phyloP scores from a whole-genome alignment of 1,139 yeast species.

The Blastobotrys capitulatus region DNA sequence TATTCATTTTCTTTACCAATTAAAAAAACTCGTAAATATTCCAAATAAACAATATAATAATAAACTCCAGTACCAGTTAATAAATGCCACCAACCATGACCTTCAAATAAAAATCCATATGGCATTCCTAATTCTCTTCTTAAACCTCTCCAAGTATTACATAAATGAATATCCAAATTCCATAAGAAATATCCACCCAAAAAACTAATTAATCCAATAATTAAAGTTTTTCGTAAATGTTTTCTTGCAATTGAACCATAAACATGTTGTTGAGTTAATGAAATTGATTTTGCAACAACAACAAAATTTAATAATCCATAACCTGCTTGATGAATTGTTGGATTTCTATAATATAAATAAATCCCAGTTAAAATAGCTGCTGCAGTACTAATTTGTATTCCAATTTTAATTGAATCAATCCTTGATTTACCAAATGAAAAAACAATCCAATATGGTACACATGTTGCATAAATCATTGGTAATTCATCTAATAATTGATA shows the following conservation, averaged over 20 bases:
- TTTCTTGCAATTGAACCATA: conserved; percentile 42
- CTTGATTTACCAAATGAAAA: conserved; percentile 56
- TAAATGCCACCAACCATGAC: conserved; percentile 99
- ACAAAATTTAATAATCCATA: conserved; percentile 60
- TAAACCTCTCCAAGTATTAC: conserved; percentile 54
- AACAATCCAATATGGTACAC: conserved; percentile 89
- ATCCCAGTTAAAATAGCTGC: conserved; percentile 55
- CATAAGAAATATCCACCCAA: conserved; percentile 71
- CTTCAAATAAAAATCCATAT: conserved; percentile 78
- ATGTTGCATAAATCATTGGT: conserved; percentile 97
- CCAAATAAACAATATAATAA: conserved; percentile 53
- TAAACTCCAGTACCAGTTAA: conserved; percentile 82
- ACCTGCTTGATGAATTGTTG: conserved; percentile 81
- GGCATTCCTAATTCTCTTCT: conserved; percentile 81
- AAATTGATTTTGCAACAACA: conserved; percentile 53
- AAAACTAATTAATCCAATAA: conserved; percentile 59
- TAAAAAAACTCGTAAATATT: conserved; percentile 61
- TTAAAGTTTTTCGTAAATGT: conserved; percentile 50
- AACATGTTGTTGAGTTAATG: conserved; percentile 49
- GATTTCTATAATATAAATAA: conserved; percentile 68
- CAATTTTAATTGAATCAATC: conserved; percentile 33
- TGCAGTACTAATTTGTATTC: conserved; percentile 31
- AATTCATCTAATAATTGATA: conserved; percentile 89
- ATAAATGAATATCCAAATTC: conserved; percentile 80
- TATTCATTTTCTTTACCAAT: conserved; percentile 49